Base-by-base conservation (phyloP, 345 rosid genomes). In the Anastatica hierochuntica region DNA sequence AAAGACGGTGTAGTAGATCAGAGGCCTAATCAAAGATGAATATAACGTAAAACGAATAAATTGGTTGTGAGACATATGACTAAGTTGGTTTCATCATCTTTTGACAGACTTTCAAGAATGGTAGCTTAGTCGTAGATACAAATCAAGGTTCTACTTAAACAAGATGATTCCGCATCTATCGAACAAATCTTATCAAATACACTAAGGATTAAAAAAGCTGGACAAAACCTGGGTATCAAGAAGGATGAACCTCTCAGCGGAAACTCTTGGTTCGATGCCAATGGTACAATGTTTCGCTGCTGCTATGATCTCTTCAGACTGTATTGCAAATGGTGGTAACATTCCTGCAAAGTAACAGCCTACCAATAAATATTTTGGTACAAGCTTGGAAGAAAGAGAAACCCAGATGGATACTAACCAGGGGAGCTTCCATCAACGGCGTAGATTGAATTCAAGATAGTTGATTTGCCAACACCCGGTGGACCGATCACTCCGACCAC, bases 401-500 rank as follows among this genome's bases (percentile, higher is more conserved):
- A 39, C 3, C 27, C 8, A 5, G 8, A 5, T 14, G 47, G 10
- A 15, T 15, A 65, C 73, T 37, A 39, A 85, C 94, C 95, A 20
- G 85, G 79, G 14, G 90, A 82, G 66, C 49, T 72, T 8, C 75
- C 77, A 67, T 81, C 89, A 62, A 77, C 79, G 43, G 92, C 86
- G 58, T 87, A 87, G 53, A 87, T 79, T 58, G 82, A 81, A 64
- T 87, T 83, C 92, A 83, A 72, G 49, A 87, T 77, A 3, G 84
- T 79, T 2, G 95, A 87, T 66, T 87, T 87, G 43, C 95, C 92
- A 10, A 67, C 92, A 20, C 95, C 95, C 1, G 80, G 70, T 3
- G 79, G 83, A 29, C 95, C 92, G 21, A 87, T 83, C 64, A 87
- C 80, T 18, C 92, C 95, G 23, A 87, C 77, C 66, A 87, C 95